Conservation (phyloP, 2,329 filamentous ascomycete genomes). For the Onygenales sp. region DNA sequence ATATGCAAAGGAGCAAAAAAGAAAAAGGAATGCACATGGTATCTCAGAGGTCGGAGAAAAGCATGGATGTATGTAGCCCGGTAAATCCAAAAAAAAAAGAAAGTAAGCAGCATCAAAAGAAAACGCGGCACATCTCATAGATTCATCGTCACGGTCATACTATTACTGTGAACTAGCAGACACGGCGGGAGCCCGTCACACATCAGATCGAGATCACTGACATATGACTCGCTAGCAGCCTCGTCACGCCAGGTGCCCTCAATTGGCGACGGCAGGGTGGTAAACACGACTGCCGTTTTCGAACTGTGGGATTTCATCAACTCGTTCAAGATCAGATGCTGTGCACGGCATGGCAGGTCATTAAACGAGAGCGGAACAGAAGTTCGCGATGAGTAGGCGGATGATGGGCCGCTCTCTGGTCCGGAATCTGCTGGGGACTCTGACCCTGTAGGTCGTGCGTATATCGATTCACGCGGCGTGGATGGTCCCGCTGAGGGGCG, state of each 20-base stretch:
- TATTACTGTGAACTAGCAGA: conserved; percentile 74
- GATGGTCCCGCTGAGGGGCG: conserved; percentile 3
- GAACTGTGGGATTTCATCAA: conserved; percentile 60
- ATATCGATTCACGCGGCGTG: conserved; percentile 27
- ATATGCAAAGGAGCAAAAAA: no score
- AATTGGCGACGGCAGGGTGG: conserved; percentile 69
- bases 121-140: conserved; percentile 16
- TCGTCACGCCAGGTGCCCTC: conserved; percentile 67
- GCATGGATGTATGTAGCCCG: neutral
- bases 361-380: conserved; percentile 71
- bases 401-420: conserved; percentile 16
- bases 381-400: conserved; percentile 48
- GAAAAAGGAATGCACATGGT: no score
- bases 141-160: conserved; percentile 66
- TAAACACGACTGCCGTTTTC: conserved; percentile 70
- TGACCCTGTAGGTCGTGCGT: conserved; percentile 20
- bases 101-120: neutral
- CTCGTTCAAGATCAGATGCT: conserved; percentile 81
- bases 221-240: conserved; percentile 60
- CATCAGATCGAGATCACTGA: conserved; percentile 68
- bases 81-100: neutral
- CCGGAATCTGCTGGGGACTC: neutral
- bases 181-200: conserved; percentile 68
- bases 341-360: conserved; percentile 71
- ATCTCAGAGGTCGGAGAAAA: neutral